Conservation (phyloP, 139 green algal species). For the Haematococcus lacustris region DNA sequence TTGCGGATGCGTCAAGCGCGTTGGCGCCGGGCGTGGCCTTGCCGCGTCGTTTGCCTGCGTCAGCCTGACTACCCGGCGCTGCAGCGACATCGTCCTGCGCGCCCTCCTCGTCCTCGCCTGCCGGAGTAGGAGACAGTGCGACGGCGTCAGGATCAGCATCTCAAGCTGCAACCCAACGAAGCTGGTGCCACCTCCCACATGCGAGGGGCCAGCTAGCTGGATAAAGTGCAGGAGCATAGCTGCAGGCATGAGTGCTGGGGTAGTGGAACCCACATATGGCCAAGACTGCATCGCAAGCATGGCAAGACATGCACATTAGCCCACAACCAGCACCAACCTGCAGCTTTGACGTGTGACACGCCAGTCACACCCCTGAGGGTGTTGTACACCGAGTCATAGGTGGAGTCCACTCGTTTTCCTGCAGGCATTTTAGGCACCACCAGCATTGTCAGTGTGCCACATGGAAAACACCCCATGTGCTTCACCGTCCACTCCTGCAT, state of each 20-base stretch:
- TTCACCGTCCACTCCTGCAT: too few relatives aligned
- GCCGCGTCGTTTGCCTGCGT: background rate
- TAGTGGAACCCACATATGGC: background rate
- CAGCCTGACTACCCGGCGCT: background rate
- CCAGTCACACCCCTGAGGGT: background rate
- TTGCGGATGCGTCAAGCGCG: background rate
- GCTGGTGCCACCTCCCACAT: too few relatives aligned
- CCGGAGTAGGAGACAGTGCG: background rate
- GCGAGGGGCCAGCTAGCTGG: too few relatives aligned
- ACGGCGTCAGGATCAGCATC: background rate
- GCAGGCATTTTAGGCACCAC: too few relatives aligned
- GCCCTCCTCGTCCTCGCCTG: background rate
- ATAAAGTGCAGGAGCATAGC: background rate
- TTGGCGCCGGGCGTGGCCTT: background rate
- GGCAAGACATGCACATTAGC: background rate
- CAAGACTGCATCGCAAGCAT: background rate
- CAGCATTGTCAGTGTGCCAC: too few relatives aligned
- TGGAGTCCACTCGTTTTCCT: slow-evolving; percentile 12
- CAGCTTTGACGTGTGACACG: background rate
- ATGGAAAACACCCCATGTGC: too few relatives aligned
- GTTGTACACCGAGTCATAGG: slow-evolving; percentile 1
- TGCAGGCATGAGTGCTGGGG: background rate
- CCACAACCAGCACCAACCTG: too few relatives aligned
- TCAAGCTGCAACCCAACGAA: too few relatives aligned
- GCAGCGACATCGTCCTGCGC: background rate